Percentiles rank a stretch among this genome's conserved stretches.
phyloP scores from a whole-genome alignment of 1,139 yeast genomes.

The Suhomyces yuchorum region DNA sequence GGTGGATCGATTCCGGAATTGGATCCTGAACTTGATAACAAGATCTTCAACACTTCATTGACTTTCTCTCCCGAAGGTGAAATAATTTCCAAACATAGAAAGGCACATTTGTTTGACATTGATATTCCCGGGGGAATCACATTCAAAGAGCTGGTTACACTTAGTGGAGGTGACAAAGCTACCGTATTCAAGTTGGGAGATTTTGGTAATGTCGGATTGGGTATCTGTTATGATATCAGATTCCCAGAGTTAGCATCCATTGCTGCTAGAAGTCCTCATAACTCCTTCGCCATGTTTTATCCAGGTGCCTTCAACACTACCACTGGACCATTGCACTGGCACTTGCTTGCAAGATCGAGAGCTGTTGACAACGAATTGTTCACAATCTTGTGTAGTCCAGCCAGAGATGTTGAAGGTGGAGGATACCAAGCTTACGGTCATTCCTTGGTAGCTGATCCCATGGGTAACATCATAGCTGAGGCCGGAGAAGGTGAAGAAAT shows the following conservation, averaged over 20 bases:
- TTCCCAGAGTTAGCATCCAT: conserved; percentile 88
- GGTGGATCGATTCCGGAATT: conserved; percentile 94
- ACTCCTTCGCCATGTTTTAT: conserved; percentile 85
- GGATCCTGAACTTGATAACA: conserved; percentile 49
- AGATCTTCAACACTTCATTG: conserved; percentile 78
- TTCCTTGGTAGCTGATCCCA: conserved; percentile 83
- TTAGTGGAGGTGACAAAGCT: conserved; percentile 77
- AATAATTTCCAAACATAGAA: conserved; percentile 82
- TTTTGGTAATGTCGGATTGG: conserved; percentile 80
- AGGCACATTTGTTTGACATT: conserved; percentile 86
- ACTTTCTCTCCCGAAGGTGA: conserved; percentile 73
- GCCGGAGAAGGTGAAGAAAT: conserved; percentile 87
- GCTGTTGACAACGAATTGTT: conserved; percentile 89
- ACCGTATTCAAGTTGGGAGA: conserved; percentile 72
- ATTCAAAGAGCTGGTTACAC: conserved; percentile 76
- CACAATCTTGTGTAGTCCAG: conserved; percentile 84
- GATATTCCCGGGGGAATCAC: conserved; percentile 88
- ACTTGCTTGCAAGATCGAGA: conserved; percentile 77
- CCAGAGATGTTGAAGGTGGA: conserved; percentile 65
- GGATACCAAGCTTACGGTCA: conserved; percentile 94
- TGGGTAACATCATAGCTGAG: conserved; percentile 76
- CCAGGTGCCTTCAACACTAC: conserved; percentile 97
- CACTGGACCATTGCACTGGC: conserved; percentile 96
- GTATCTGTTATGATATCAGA: conserved; percentile 89
- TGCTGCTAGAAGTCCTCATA: conserved; percentile 67